These are phyloP conservation scores for Spathaspora arborariae DNA, from an alignment of 805 yeast genomes.

Conservation along the genomic window DNA sequence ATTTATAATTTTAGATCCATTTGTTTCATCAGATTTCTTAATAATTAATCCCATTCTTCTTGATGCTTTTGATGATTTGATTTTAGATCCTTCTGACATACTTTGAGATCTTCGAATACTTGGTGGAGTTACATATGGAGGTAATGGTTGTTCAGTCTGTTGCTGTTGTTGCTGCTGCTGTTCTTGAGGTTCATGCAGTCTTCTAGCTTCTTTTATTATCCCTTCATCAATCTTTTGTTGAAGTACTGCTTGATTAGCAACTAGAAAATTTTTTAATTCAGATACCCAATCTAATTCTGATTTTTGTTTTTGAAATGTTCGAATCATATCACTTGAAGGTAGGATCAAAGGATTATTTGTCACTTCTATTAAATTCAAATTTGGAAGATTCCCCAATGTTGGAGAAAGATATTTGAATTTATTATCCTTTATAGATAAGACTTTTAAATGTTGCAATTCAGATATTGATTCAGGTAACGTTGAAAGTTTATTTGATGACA, in stretches of 20 bases:
- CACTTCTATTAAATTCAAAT: conserved; percentile 55
- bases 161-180: conserved; percentile 1
- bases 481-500: conserved; percentile 54
- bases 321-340: conserved; percentile 38
- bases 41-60: conserved; percentile 74
- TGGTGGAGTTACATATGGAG: conserved; percentile 30
- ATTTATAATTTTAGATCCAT: neutral
- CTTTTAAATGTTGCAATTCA: conserved; percentile 44
- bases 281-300: conserved; percentile 44
- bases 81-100: conserved; percentile 48
- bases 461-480: conserved; percentile 42
- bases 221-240: conserved; percentile 26
- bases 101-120: conserved; percentile 69
- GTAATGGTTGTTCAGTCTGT: neutral
- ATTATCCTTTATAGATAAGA: conserved; percentile 61
- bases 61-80: conserved; percentile 51
- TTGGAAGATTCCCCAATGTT: conserved; percentile 46
- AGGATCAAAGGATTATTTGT: conserved; percentile 57
- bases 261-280: conserved; percentile 36
- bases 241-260: conserved; percentile 28
- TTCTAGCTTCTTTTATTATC: conserved; percentile 1
- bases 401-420: conserved; percentile 52
- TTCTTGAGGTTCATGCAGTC: neutral
- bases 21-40: conserved; percentile 34
- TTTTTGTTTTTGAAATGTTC: conserved; percentile 32